phyloP scores from a whole-genome alignment of 1,139 yeast species.

The Pichia sp. region DNA sequence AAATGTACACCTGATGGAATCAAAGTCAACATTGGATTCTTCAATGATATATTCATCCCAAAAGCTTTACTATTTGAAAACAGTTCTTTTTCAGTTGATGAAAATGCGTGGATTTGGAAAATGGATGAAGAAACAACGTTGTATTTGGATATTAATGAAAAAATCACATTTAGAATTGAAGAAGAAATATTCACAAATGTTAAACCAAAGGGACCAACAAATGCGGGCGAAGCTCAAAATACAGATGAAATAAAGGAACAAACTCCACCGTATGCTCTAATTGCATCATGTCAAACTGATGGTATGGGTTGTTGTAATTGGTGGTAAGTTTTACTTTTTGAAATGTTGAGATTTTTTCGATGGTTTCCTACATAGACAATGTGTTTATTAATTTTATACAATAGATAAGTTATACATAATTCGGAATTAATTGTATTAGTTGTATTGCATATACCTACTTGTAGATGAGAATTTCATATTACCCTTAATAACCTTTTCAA shows the following conservation, averaged over 20 bases:
- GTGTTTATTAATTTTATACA: not conserved
- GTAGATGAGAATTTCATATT: constrained; percentile 96
- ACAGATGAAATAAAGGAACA: constrained; percentile 18
- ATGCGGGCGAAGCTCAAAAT: constrained; percentile 17
- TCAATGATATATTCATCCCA: constrained; percentile 89
- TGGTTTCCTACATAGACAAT: not conserved
- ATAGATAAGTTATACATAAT: not conserved
- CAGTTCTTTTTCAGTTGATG: constrained; percentile 61
- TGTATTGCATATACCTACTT: constrained; percentile 96
- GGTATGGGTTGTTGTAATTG: constrained; percentile 95
- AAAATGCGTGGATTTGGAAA: constrained; percentile 96
- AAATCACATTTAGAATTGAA: constrained; percentile 83
- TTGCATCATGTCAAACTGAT: constrained; percentile 91
- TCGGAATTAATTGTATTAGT: constrained; percentile 26
- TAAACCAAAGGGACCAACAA: constrained; percentile 59
- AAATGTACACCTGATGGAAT: constrained; percentile 85
- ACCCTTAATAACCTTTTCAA: constrained; percentile 96
- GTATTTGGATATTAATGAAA: constrained; percentile 83
- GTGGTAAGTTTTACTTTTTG: constrained; percentile 59
- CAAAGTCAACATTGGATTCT: constrained; percentile 75
- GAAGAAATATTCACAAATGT: constrained; percentile 79
- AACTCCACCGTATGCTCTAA: constrained; percentile 69
- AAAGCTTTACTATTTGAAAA: constrained; percentile 73
- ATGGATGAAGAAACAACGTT: constrained; percentile 65
- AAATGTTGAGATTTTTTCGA: too few relatives aligned